A percentile compares a stretch with the other conserved stretches of the same genome.
Evolutionary conservation across 2,329 filamentous ascomycete species (phyloP).

Genomic region (Grosmannia serpens): DNA sequence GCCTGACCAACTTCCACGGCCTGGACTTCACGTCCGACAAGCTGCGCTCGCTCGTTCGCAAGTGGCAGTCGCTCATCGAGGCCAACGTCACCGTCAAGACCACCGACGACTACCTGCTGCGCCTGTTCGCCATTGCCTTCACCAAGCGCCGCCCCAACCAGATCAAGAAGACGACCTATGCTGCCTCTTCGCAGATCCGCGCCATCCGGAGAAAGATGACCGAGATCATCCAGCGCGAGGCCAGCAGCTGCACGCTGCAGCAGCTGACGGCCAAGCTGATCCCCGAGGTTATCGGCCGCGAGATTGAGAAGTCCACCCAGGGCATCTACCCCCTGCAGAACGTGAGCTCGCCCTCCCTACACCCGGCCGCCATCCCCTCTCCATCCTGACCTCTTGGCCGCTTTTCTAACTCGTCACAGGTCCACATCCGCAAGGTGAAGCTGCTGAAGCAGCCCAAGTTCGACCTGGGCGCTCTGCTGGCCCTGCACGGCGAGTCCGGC

Average conservation of each 20-base stretch:
- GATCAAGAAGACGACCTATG: constrained; percentile 99
- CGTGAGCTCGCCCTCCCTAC: constrained; percentile 42
- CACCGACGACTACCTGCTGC: constrained; percentile 98
- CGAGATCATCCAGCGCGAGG: constrained; percentile 97
- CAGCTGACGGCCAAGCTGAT: constrained; percentile 99
- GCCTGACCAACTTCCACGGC: constrained; percentile 99
- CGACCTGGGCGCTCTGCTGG: constrained; percentile 91
- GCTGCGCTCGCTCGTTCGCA: constrained; percentile 96
- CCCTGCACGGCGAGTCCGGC: constrained; percentile 93
- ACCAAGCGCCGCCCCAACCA: constrained; percentile 99
- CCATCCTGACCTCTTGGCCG: not conserved
- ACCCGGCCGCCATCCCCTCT: too few species aligned
- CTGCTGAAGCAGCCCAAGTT: constrained; percentile 98
- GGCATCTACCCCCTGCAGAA: constrained; percentile 99
- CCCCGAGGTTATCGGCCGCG: constrained; percentile 96
- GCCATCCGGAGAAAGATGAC: constrained; percentile 99
- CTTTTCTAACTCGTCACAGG: constrained; percentile 37
- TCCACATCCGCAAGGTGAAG: constrained; percentile 99
- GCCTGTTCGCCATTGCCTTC: constrained; percentile 98
- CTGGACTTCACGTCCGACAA: constrained; percentile 99
- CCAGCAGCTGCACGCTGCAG: constrained; percentile 82
- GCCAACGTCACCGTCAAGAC: constrained; percentile 99
- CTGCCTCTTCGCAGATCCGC: constrained; percentile 91
- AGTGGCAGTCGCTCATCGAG: constrained; percentile 99
- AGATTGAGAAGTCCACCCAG: constrained; percentile 99